Evolutionary conservation across 192 early-diverging fungal genomes (phyloP), one percentile per base, ranked within the genome.

Genomic region (Gaertneriomyces sp.): DNA sequence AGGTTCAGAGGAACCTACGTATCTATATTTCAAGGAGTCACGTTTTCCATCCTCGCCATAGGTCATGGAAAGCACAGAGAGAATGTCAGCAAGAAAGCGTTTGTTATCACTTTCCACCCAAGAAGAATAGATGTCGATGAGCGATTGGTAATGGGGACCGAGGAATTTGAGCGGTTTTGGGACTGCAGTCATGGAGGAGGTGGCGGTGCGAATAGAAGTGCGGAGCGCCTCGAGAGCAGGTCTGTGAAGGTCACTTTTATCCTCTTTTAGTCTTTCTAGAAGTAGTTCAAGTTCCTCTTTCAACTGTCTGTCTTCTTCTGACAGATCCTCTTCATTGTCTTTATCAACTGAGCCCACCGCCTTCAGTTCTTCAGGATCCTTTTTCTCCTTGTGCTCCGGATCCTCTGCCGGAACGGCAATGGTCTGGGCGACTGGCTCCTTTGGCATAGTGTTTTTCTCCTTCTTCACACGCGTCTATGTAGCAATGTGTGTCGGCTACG

Each of bases 151-250:
- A 60, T 93, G 91, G 43, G 87, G 87, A 60, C 95, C 85, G 58
- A 99, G 75, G 66, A 91, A 99, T 78, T 99, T 99, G 70, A 99
- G 85, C 25, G 95, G 95, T 74, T 99, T 99, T 53, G 97, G 95
- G 5, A 98, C 97, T n/a, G 94, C 93, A 6, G 97, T 97, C 97
- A 99, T 99, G 47, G 97, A 99, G 60, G 89, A 91, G 4, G 95
- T 94, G 7, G 93, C 90, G 7, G 95, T 94, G 55, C 93, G 90
- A 74, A 99, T 97, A 19, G 90, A 64, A 9, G 89, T 93, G 61
- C 89, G 87, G 20, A 99, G 83, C 55, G 86, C 84, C 61, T 96
- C 94, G 40, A 99, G 84, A 7, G 95, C 85, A 17, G 93, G 84
- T 60, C 84, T 85, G 74, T 97, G 87, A 42, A 98, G 88, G 45